These are phyloP conservation scores for Candida easanensis DNA, from an alignment of 805 yeast species.

Conservation along the genomic window DNA sequence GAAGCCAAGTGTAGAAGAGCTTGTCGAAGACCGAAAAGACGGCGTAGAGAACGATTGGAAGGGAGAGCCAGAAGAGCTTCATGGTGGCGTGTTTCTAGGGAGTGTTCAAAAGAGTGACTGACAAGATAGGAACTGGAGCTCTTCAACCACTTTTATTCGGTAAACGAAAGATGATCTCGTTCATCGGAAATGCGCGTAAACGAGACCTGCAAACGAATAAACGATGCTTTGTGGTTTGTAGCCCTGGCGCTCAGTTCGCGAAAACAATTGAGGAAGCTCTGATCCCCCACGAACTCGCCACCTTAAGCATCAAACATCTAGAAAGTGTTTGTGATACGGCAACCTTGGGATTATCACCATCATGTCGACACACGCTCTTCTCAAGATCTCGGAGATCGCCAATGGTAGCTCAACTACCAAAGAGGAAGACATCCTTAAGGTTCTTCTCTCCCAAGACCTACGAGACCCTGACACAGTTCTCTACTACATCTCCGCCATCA, in stretches of 20 bases:
- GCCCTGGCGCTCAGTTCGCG: no score
- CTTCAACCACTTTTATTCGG: no score
- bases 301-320: no score
- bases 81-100: constrained; percentile 11
- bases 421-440: constrained; percentile 14
- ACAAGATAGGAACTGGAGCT: no score
- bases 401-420: constrained; percentile 11
- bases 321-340: no score
- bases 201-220: neutral
- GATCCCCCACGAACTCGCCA: no score
- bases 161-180: neutral
- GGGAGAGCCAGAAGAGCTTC: constrained; percentile 19
- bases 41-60: constrained; percentile 30
- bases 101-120: neutral
- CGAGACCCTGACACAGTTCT: constrained; percentile 6
- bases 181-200: neutral
- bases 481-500: constrained; percentile 13
- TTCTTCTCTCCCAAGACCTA: constrained; percentile 5
- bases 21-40: constrained; percentile 36
- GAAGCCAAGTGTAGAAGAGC: constrained; percentile 63
- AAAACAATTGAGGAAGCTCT: no score
- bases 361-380: constrained; percentile 19
- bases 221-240: constrained; percentile 1
- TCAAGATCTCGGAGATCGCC: constrained; percentile 16
- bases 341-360: neutral